Percentiles rank a stretch among this genome's conserved stretches.
These are phyloP conservation scores for Tuber calosporum DNA, from an alignment of 495 filamentous ascomycete genomes.

Conservation along the genomic window DNA sequence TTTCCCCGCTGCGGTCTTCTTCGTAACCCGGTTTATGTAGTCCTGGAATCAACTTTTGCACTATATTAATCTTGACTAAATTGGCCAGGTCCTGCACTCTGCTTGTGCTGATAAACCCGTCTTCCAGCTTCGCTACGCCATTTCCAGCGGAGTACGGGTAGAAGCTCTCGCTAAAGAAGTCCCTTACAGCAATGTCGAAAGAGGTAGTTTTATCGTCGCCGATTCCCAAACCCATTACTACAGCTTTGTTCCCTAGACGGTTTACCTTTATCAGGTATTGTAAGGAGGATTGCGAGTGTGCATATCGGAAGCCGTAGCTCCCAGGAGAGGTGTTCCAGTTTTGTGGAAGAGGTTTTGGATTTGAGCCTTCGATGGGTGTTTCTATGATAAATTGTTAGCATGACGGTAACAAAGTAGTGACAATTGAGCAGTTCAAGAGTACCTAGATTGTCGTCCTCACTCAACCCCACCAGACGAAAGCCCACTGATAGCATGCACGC, in stretches of 20 bases:
- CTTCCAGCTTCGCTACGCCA: conserved; percentile 49
- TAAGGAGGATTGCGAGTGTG: conserved; percentile 81
- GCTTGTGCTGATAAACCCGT: conserved; percentile 64
- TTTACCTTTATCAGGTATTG: conserved; percentile 73
- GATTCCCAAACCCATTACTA: conserved; percentile 68
- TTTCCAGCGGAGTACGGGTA: conserved; percentile 49
- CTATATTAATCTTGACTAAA: conserved; percentile 65
- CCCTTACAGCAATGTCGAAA: conserved; percentile 65
- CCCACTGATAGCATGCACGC: conserved; percentile 72
- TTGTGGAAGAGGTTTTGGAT: conserved; percentile 49
- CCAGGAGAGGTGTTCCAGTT: conserved; percentile 44
- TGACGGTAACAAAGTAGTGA: background rate
- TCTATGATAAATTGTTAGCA: conserved; percentile 43
- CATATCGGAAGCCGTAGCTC: conserved; percentile 60
- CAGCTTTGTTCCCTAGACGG: conserved; percentile 73
- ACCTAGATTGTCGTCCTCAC: conserved; percentile 69
- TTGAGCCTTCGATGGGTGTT: conserved; percentile 46
- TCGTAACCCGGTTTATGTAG: conserved; percentile 71
- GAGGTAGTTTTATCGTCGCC: conserved; percentile 73
- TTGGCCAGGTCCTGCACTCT: conserved; percentile 61
- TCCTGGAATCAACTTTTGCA: conserved; percentile 70
- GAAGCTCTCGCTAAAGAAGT: conserved; percentile 63
- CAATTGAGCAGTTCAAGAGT: conserved; percentile 21
- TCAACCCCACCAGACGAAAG: conserved; percentile 74
- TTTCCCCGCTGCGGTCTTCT: conserved; percentile 43